Evolutionary conservation across 441 rosid genomes (phyloP), one percentile per base, ranked within the genome.

Genomic region (Erodium moschatum): DNA sequence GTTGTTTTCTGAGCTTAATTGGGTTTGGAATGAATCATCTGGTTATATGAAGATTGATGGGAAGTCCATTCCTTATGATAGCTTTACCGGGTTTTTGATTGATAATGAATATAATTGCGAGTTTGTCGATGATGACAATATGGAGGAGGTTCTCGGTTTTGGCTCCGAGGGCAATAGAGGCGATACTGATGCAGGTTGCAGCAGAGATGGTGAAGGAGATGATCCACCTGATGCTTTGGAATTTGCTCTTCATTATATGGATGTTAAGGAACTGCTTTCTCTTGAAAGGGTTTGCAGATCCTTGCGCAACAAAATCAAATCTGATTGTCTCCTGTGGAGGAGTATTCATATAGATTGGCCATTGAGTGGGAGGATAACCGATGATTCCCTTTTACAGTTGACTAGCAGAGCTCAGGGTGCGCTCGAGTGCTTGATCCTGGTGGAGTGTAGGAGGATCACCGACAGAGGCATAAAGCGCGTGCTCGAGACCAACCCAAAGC

Each of bases 221-320:
- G 76, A 72, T 64, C 82, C 85, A 60, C 80, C 74, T 70, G 44
- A 19, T 0, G 88, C 83, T 11, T 71, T 84, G 79, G 72, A 71
- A 69, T 42, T 77, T 4, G 69, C 77, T 12, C 70, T 82, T 62
- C 69, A 74, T 18, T 81, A 76, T 78, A 73, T 84, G 50, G 75
- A 72, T 31, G 42, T 78, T 58, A 72, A 69, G 65, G 85, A 77
- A 60, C 64, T 79, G 29, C 80, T 84, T 63, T 63, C 68, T 0
- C 78, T 82, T 38, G 88, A 84, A 69, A 69, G 75, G 33, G 88
- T 82, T 75, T 84, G 86, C 68, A 75, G 67, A 67, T 76, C 81
- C 0, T 63, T 82, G 54, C 78, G 78, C 15, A 78, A 78, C 33
- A 46, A 58, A 0, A 72, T 84, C 69, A 75, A 81, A 63, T 69